Evolutionary conservation across 2,329 filamentous ascomycete species (phyloP).

Genomic region (Verticillium nubilum): DNA sequence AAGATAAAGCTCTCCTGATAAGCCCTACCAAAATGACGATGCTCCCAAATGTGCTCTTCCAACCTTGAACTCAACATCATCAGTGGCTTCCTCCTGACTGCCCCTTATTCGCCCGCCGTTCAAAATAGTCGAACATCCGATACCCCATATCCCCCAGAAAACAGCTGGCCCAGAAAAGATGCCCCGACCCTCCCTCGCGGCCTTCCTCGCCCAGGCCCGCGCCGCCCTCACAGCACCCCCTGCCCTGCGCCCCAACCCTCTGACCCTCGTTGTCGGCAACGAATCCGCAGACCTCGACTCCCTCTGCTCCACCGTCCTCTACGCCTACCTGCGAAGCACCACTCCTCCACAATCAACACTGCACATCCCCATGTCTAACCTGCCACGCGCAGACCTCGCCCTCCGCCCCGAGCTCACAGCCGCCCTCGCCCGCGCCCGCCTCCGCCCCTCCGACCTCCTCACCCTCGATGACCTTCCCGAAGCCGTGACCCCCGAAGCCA

Average conservation of each 20-base stretch:
- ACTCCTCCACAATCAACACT: constrained; percentile 43
- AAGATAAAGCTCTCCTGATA: background rate
- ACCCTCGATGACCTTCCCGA: constrained; percentile 48
- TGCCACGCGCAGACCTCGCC: constrained; percentile 60
- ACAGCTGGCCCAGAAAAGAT: background rate
- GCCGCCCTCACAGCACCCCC: constrained; percentile 38
- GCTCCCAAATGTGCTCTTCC: too few relatives aligned
- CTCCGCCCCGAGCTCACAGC: constrained; percentile 69
- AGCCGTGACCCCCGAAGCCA: constrained; percentile 45
- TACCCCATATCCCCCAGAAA: too few relatives aligned
- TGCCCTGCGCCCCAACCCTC: constrained; percentile 36
- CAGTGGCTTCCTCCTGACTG: too few relatives aligned
- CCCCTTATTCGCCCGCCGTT: too few relatives aligned
- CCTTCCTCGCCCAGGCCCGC: constrained; percentile 47
- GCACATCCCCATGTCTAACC: constrained; percentile 69
- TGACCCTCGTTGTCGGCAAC: constrained; percentile 62
- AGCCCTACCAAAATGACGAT: background rate
- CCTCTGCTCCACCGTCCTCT: constrained; percentile 66
- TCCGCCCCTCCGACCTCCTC: constrained; percentile 57
- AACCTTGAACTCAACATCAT: too few relatives aligned
- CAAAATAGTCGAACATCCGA: too few relatives aligned
- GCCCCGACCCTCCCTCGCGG: constrained; percentile 32
- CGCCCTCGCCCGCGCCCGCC: constrained; percentile 55
- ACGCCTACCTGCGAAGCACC: constrained; percentile 68
- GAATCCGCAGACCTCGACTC: constrained; percentile 76